A percentile compares a stretch with the other conserved stretches of the same genome.
Evolutionary conservation across 2,329 filamentous ascomycete genomes (phyloP).

Genomic region (Talaromyces albobiverticillius): DNA sequence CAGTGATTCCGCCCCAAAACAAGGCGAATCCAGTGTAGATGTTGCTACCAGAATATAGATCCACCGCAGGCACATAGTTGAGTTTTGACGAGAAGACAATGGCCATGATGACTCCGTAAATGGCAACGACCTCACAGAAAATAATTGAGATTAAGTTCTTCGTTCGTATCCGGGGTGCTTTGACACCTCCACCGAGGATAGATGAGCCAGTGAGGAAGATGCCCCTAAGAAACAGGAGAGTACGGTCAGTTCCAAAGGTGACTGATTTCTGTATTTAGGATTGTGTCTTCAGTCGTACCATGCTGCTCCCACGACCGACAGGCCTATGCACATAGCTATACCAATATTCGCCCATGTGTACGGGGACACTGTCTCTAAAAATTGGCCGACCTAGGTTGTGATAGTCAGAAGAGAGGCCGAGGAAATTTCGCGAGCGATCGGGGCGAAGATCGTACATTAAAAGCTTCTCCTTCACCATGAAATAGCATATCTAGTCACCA

Average conservation of each 20-base stretch:
- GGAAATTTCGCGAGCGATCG: slow-evolving; percentile 6
- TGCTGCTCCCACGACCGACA: slow-evolving; percentile 95
- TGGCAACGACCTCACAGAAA: slow-evolving; percentile 99
- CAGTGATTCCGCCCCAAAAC: slow-evolving; percentile 93
- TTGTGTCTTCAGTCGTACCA: slow-evolving; percentile 59
- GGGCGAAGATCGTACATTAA: slow-evolving; percentile 67
- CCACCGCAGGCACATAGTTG: slow-evolving; percentile 60
- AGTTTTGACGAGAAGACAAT: slow-evolving; percentile 96
- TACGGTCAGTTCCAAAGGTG: slow-evolving; percentile 3
- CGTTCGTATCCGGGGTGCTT: slow-evolving; percentile 93
- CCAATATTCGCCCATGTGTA: slow-evolving; percentile 90
- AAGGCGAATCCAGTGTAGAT: slow-evolving; percentile 94
- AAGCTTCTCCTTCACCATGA: slow-evolving; percentile 89
- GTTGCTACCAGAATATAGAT: slow-evolving; percentile 69
- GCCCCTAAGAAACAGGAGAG: slow-evolving; percentile 61
- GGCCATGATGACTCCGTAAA: slow-evolving; percentile 99
- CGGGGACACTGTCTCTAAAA: slow-evolving; percentile 90
- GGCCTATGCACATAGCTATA: slow-evolving; percentile 89
- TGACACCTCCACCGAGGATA: slow-evolving; percentile 94
- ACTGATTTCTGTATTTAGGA: neutral
- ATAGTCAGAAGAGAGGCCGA: slow-evolving; percentile 18
- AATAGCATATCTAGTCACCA: slow-evolving; percentile 84
- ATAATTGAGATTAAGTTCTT: slow-evolving; percentile 99
- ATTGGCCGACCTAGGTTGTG: slow-evolving; percentile 71
- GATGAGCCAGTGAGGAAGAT: slow-evolving; percentile 98